Base-by-base conservation (phyloP, 306 rosid genomes). In the Castanea crenata region DNA sequence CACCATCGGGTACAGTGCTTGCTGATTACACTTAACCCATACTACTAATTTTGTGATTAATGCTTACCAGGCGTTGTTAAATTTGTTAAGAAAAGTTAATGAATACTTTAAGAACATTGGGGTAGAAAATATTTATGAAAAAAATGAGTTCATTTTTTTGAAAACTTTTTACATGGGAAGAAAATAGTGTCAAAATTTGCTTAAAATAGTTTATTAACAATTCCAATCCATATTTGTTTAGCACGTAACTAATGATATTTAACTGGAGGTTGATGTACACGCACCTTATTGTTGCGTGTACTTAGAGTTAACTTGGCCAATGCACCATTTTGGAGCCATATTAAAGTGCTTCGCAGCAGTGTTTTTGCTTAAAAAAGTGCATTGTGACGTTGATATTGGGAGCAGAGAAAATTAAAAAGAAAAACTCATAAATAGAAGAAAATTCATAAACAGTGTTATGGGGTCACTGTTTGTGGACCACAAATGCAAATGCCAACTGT, bases 381-480 rank as follows among this genome's bases (percentile, higher is more conserved):
- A 11, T 11, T 15, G n/a, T 68, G 79, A 80, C 18, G 75, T 46
- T 5, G 63, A 49, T 49, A 49, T 49, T 49, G 54, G 54, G 54
- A 10, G 54, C 14, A 49, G 54, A 49, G 5, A 49, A 49, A 49
- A 49, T 49, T 49, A 49, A 49, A 49, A 49, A 49, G 16, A 49
- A 49, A 49, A 49, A 49, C 8, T 41, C 46, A 41, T 7, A 41
- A 27, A 27, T 27, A 27, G 31, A 27, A 27, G 31, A 35, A 35
- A 35, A 35, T 5, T 35, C 44, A 35, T 35, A 35, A 80, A n/a
- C 27, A 29, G n/a, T 19, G 20, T 4, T 19, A 32, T 23, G 19
- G 6, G 34, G 67, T 23, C 69, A 63, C 32, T 74, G 55, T 74
- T 58, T 68, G 59, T 11, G 80, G 80, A 74, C 77, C 80, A 69